Evolutionary conservation across 352 stramenopile species (phyloP), one percentile per base, ranked within the genome.

Genomic region (Globisporangium radiosum): DNA sequence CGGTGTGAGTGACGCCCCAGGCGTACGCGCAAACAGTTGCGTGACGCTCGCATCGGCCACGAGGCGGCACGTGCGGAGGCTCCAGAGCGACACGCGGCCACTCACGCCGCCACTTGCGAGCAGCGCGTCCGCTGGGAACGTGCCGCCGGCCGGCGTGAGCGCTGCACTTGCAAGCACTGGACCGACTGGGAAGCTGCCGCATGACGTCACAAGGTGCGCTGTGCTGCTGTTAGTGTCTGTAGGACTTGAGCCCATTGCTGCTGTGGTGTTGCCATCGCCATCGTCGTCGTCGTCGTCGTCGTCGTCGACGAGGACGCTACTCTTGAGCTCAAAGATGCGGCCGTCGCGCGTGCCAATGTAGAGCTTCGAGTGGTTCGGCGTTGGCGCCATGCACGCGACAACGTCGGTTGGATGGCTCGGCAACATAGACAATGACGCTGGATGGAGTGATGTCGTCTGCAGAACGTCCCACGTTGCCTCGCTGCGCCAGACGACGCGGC

Each of bases 281-380:
- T 86, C 78, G 7, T 90, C 80, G 7, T 89, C 80, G 5, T 86
- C 63, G 0, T 86, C 80, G 7, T 90, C 80, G 9, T 89, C 80
- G 8, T 89, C 78, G 40, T 88, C 72, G 48, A 69, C 47, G 13
- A 70, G 42, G 5, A 85, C 69, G 50, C 52, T 81, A 10, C 76
- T 83, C 45, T 74, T 83, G 42, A 92, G 60, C 50, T 89, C 79
- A 45, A 77, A 90, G 52, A 90, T 79, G 55, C 77, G 69, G 3
- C 80, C 80, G 52, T 69, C 65, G 7, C 59, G 61, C 19, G 75
- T 90, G 5, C 75, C 75, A n/a, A 89, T 68, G 56, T 81, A 88
- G 0, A 82, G 64, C 59, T 84, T 85, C 7, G 72, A 68, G 59
- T 73, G 78, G 15, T 69, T 81, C 5, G 83, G 83, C 5, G 80